phyloP scores from a whole-genome alignment of 108 stramenopile species.

The Nannochloropsis salina region DNA sequence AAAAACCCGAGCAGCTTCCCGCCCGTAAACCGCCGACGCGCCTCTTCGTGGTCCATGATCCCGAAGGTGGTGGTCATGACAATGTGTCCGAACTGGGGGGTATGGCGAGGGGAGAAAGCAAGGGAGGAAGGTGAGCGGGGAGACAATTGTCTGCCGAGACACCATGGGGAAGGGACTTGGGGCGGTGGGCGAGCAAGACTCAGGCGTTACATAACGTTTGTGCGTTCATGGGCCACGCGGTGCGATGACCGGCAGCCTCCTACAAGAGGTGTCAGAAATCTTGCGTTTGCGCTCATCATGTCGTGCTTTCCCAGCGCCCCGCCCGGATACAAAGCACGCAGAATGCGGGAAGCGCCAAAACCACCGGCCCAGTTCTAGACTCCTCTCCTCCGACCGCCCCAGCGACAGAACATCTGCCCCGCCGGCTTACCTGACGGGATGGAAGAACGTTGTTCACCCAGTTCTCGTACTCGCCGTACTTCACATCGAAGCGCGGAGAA shows the following conservation, averaged over 20 bases:
- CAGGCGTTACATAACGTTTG: not conserved
- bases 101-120: not conserved
- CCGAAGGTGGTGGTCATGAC: slow-evolving; percentile 93
- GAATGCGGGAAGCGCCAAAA: too few species aligned
- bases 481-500: slow-evolving; percentile 92
- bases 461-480: slow-evolving; percentile 84
- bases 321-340: too few species aligned
- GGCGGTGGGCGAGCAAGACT: not conserved
- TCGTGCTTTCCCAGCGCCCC: too few species aligned
- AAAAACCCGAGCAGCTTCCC: slow-evolving; percentile 99
- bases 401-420: too few species aligned
- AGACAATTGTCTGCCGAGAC: slow-evolving; percentile 22
- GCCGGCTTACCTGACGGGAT: slow-evolving; percentile 52
- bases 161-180: not conserved
- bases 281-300: not conserved
- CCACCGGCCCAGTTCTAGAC: too few species aligned
- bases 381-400: too few species aligned
- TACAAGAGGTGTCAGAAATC: slow-evolving; percentile 47
- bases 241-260: slow-evolving; percentile 23
- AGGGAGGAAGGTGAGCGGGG: slow-evolving; percentile 17
- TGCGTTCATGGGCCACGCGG: not conserved
- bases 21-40: slow-evolving; percentile 98
- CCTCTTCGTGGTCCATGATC: slow-evolving; percentile 99
- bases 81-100: slow-evolving; percentile 95
- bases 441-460: slow-evolving; percentile 95